Evolutionary conservation across 2,329 filamentous ascomycete species (phyloP).

Genomic region (Nemania sp.): DNA sequence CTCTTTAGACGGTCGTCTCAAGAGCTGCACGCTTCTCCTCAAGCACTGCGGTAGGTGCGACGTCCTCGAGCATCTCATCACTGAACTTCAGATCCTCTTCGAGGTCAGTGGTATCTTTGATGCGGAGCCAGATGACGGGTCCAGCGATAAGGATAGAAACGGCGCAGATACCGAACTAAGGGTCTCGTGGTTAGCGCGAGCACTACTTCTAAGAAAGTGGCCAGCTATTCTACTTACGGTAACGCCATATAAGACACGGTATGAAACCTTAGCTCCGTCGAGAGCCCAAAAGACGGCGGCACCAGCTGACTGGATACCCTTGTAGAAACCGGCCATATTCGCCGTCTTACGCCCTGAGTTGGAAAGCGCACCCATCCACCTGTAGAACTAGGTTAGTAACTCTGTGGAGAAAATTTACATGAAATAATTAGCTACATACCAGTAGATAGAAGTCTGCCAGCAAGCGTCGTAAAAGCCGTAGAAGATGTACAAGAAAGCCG

Average conservation of each 20-base stretch:
- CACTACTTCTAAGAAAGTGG: not conserved
- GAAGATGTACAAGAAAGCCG: conserved; percentile 77
- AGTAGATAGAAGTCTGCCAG: conserved; percentile 93
- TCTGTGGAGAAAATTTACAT: conserved; percentile 71
- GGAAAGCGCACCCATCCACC: conserved; percentile 91
- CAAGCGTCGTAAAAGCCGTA: conserved; percentile 72
- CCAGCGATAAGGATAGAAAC: conserved; percentile 81
- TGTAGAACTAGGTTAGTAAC: conserved; percentile 55
- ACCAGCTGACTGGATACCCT: conserved; percentile 86
- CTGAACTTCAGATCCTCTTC: conserved; percentile 88
- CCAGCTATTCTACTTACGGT: conserved; percentile 54
- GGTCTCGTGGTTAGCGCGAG: conserved; percentile 9
- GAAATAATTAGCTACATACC: conserved; percentile 77
- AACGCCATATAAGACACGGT: conserved; percentile 76
- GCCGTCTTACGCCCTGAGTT: conserved; percentile 93
- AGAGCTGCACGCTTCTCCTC: conserved; percentile 45
- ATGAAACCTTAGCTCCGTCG: conserved; percentile 72
- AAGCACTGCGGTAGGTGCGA: conserved; percentile 56
- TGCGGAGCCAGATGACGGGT: conserved; percentile 82
- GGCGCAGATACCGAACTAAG: conserved; percentile 36
- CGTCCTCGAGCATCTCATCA: conserved; percentile 83
- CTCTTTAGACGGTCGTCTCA: conserved; percentile 18
- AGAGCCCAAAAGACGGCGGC: conserved; percentile 80
- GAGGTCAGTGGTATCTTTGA: conserved; percentile 82
- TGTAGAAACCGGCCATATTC: conserved; percentile 93